These are phyloP conservation scores for Malassezia nana DNA, from an alignment of 1,284 basidiomycete species.

Conservation along the genomic window DNA sequence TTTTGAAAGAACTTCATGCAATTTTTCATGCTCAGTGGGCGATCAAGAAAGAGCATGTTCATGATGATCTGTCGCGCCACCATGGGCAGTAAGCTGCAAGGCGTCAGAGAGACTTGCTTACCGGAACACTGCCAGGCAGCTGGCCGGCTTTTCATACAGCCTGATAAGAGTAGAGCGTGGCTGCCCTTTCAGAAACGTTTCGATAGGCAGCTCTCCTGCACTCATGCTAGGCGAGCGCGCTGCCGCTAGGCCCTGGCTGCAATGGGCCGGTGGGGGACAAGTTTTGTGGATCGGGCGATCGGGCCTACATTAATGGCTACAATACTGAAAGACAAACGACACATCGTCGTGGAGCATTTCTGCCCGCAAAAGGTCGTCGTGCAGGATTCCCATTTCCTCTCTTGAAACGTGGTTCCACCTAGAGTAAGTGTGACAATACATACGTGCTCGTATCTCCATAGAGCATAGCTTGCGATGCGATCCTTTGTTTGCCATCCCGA, in stretches of 20 bases:
- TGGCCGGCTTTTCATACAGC: slow-evolving; percentile 77
- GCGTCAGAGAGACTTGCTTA: slow-evolving; percentile 46
- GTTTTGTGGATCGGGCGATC: slow-evolving; percentile 2
- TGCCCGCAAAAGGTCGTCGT: slow-evolving; percentile 86
- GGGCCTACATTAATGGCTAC: slow-evolving; percentile 29
- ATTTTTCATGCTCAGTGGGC: slow-evolving; percentile 60
- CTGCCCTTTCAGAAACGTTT: slow-evolving; percentile 71
- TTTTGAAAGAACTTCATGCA: slow-evolving; percentile 71
- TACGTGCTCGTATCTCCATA: slow-evolving; percentile 97
- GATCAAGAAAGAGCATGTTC: slow-evolving; percentile 83
- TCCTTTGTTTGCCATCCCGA: slow-evolving; percentile 69
- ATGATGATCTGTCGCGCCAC: slow-evolving; percentile 82
- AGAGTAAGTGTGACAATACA: slow-evolving; percentile 8
- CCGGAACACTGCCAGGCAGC: slow-evolving; percentile 89
- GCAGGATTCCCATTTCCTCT: slow-evolving; percentile 72
- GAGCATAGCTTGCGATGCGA: slow-evolving; percentile 73
- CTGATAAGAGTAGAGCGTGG: slow-evolving; percentile 71
- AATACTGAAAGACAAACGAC: slow-evolving; percentile 51
- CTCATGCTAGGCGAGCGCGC: slow-evolving; percentile 5
- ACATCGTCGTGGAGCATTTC: slow-evolving; percentile 76
- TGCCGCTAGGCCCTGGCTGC: background rate
- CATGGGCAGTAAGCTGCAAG: slow-evolving; percentile 64
- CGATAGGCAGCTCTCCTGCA: slow-evolving; percentile 36
- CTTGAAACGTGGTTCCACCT: slow-evolving; percentile 98
- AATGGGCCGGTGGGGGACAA: background rate